These are phyloP conservation scores for Blastocystis sp. DNA, from an alignment of 352 stramenopile genomes.

Conservation along the genomic window DNA sequence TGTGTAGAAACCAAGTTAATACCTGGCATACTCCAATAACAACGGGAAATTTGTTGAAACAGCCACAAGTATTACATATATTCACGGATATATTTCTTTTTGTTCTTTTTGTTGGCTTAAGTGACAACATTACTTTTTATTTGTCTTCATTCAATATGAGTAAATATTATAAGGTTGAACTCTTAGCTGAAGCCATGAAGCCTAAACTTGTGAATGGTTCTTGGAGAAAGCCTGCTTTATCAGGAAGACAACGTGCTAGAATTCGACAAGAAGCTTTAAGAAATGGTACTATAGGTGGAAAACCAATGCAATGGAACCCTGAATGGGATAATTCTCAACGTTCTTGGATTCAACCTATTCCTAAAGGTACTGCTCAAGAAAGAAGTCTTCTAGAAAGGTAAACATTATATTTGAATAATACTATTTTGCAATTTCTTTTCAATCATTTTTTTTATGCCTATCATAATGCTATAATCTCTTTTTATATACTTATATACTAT, in stretches of 20 bases:
- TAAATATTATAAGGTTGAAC: conserved; percentile 33
- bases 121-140: too few relatives aligned
- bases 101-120: too few relatives aligned
- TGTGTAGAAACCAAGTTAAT: too few relatives aligned
- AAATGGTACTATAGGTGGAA: conserved; percentile 29
- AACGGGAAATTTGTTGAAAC: too few relatives aligned
- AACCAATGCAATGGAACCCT: conserved; percentile 15
- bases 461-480: too few relatives aligned
- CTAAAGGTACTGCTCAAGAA: conserved; percentile 19
- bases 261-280: conserved; percentile 29
- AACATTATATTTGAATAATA: background rate
- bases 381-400: conserved; percentile 11
- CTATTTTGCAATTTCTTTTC: too few relatives aligned
- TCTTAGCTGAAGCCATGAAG: conserved; percentile 24
- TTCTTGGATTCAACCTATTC: conserved; percentile 14
- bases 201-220: conserved; percentile 25
- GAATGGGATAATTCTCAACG: conserved; percentile 27
- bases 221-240: conserved; percentile 25
- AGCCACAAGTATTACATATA: too few relatives aligned
- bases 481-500: too few relatives aligned
- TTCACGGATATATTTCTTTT: too few relatives aligned
- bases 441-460: too few relatives aligned
- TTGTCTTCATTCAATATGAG: too few relatives aligned
- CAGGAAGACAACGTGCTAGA: conserved; percentile 20
- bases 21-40: too few relatives aligned